Base-by-base conservation (phyloP, 345 rosid genomes). In the Fremontodendron californicum region DNA sequence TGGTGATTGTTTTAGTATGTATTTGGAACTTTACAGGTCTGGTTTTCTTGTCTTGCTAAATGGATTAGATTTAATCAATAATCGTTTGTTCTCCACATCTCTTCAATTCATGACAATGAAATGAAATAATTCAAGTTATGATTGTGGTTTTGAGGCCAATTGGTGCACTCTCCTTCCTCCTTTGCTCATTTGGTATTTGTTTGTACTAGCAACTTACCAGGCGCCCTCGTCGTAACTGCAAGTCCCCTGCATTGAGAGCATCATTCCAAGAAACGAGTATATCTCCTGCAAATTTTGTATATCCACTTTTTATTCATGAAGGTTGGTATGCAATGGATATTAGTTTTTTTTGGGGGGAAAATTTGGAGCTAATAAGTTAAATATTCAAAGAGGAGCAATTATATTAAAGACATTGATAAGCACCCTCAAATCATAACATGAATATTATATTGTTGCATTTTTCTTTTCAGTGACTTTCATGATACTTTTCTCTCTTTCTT, bases 231-330 rank as follows among this genome's bases (percentile, higher is more conserved):
- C 94, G 99, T 70, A 95, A 92, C 74, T 85, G 99, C 9, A 86
- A 83, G 73, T 89, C 96, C 3, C 90, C 98, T 40, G 76, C 82
- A 13, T 12, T 83, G 80, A 87, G 98, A 85, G 90, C 89, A 18
- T 87, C 99, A 7, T 93, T 95, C 81, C 98, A 92, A 80, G 98
- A 95, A 81, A 93, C 99, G 46, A 84, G 75, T 71, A 23, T 95
- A 63, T 93, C 97, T 6, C 93, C 98, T 49, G 91, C 93, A 40
- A 95, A 93, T 85, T 93, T 95, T 70, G 96, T 92, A 3, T 95
- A 95, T 75, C 99, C 99, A 46, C 88, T 95, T 21, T 95, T 95
- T 82, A 93, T 95, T 82, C 97, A 93, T 73, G 99, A 95, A 90
- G 99, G 99, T 94, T 81, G 65, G 82, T 80, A 63, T 71, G 23